Evolutionary conservation across 495 filamentous ascomycete species (phyloP).

Genomic region (Penicillium bovifimosum): DNA sequence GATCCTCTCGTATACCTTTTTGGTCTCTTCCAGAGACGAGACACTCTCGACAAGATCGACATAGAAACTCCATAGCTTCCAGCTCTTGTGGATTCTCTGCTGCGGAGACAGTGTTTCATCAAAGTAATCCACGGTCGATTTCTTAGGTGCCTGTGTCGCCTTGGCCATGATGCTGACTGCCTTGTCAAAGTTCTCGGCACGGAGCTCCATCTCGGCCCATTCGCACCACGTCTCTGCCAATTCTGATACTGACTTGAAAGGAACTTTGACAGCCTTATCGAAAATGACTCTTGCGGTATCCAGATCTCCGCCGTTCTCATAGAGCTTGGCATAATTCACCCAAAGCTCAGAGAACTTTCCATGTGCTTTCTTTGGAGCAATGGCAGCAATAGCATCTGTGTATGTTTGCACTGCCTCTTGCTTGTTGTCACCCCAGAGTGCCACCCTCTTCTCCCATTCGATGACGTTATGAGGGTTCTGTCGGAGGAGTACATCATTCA

Average conservation of each 20-base stretch:
- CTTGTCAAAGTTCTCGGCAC: conserved; percentile 91
- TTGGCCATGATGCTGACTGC: conserved; percentile 96
- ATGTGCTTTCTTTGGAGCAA: conserved; percentile 90
- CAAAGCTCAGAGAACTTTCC: conserved; percentile 93
- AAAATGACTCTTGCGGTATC: conserved; percentile 83
- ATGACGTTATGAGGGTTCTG: conserved; percentile 96
- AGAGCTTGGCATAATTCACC: conserved; percentile 97
- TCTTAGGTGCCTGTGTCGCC: conserved; percentile 89
- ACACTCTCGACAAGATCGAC: conserved; percentile 97
- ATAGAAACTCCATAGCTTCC: conserved; percentile 99
- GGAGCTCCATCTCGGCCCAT: conserved; percentile 97
- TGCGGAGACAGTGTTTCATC: conserved; percentile 92
- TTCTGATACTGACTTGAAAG: conserved; percentile 91
- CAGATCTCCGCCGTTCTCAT: conserved; percentile 84
- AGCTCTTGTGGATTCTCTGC: conserved; percentile 96
- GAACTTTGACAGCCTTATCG: conserved; percentile 96
- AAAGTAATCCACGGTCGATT: conserved; percentile 95
- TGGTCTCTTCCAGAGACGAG: conserved; percentile 84
- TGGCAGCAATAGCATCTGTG: conserved; percentile 85
- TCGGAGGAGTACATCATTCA: conserved; percentile 91
- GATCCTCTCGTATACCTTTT: conserved; percentile 90
- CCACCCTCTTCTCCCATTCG: conserved; percentile 96
- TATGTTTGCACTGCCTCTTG: conserved; percentile 90
- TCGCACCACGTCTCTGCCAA: conserved; percentile 98
- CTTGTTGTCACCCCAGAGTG: conserved; percentile 91